Base-by-base conservation (phyloP, 225 moss, liverwort and hornwort species). In the Sphagnum tenellum region DNA sequence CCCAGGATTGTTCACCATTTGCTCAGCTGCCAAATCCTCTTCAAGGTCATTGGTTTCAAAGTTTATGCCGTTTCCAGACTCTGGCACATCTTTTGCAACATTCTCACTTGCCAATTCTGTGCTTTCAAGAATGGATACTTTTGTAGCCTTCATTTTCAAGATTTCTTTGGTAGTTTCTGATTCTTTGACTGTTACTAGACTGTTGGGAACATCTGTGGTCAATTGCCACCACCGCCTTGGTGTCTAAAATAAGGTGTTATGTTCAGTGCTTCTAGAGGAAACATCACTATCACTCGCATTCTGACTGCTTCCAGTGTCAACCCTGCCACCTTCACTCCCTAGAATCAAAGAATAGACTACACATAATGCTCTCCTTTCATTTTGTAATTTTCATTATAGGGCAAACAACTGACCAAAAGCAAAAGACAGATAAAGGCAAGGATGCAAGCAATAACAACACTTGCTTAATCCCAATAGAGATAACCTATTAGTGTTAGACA, bases 161-260 rank as follows among this genome's bases (percentile, higher is more conserved):
- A 14, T 53, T 10, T 61, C 12, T 45, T 53, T 53, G 55, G 45
- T 47, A 45, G 10, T 5, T 5, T 6, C 6, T 9, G 2, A 63
- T 29, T 66, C 55, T 54, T 11, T 45, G 46, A 9, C 9, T 65
- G 54, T 55, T 7, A 46, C 11, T 5, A 12, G 45, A 29, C 3
- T 45, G 55, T 12, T 56, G 2, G 55, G 53, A 53, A 81, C 74
- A 44, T 84, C 80, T 72, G 9, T 72, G 29, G 75, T 77, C 46
- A 75, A 70, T 47, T 75, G 84, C 85, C 85, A 85, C 85, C 85
- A 85, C 50, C 81, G 71, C 60, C 69, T 84, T 66, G 76, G 74
- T 67, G 67, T 85, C 65, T 75, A 68, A 10, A 63, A 65, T 9
- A 73, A 51, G 11, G 69, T 67, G 61, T 57, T 58, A 13, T 45